Base-by-base conservation (phyloP, 1,284 basidiomycete genomes). In the Sparassis latifolia region DNA sequence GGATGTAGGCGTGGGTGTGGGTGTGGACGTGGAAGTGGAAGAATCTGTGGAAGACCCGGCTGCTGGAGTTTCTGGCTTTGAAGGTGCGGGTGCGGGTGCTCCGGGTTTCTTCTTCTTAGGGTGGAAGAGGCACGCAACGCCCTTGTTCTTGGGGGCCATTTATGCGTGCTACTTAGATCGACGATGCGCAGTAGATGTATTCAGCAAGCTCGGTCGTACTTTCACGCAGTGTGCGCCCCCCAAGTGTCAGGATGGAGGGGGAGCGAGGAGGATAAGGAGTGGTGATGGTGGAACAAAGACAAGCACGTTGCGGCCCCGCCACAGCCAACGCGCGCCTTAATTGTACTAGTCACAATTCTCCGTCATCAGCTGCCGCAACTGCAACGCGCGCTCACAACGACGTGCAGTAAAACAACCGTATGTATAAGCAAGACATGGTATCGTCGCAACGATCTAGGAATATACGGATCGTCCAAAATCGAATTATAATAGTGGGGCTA, bases 81-180 rank as follows among this genome's bases (percentile, higher is more conserved):
- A 32, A 28, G 58, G 54, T 3, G 58, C 55, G 38, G 55, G 52
- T 30, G 55, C 55, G 38, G 33, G 50, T 38, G 35, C 10, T 39
- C 42, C 44, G 20, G 51, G 50, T 40, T 51, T 52, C 44, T 57
- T 58, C 55, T 62, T 62, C 42, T 55, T 56, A 20, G 58, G 60
- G 44, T 62, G 57, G 52, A 60, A 62, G 42, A 62, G 56, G 28
- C 49, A 30, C 29, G 31, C 48, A 6, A 52, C 50, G 5, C 48
- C 53, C 20, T 51, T 50, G 48, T 52, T 52, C 52, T 61, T 58
- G 46, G 52, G 58, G 32, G 56, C 56, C 60, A 61, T 61, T 20
- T 20, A 20, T 20, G 20, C 10, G 51, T 48, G 55, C 29, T 31
- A 30, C 27, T 20, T n/a, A 47, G 28, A 31, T 7, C 4, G 32